Evolutionary conservation across 202 grass and related monocot species (phyloP).

Genomic region (Miscanthus sacchariflorus): DNA sequence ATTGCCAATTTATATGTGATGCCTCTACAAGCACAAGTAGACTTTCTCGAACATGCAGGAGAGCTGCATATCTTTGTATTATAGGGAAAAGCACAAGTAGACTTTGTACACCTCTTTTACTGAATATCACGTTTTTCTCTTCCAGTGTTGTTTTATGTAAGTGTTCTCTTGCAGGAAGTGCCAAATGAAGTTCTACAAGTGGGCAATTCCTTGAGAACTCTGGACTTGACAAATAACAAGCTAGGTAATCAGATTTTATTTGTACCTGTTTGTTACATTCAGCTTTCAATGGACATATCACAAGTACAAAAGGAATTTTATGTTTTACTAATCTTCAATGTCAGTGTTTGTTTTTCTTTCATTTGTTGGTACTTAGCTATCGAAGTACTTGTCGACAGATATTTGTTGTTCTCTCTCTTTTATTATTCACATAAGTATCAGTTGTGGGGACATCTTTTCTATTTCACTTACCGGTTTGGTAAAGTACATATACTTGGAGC

Average conservation of each 20-base stretch:
- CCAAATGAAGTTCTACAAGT: slow-evolving; percentile 90
- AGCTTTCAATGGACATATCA: neutral
- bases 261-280: slow-evolving; percentile 11
- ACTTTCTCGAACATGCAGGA: no score
- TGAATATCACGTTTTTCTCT: slow-evolving; percentile 22
- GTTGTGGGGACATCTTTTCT: neutral
- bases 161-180: slow-evolving; percentile 65
- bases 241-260: slow-evolving; percentile 64
- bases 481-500: slow-evolving; percentile 5
- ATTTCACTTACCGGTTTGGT: neutral
- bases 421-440: slow-evolving; percentile 2
- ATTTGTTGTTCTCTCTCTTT: neutral
- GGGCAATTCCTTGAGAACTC: slow-evolving; percentile 82
- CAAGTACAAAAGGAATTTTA: neutral
- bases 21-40: neutral
- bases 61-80: no score
- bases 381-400: neutral
- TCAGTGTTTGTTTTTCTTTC: neutral
- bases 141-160: slow-evolving; percentile 24
- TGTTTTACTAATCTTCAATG: slow-evolving; percentile 1
- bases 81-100: neutral
- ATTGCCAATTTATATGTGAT: slow-evolving; percentile 19
- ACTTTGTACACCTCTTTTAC: neutral
- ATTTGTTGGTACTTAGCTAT: slow-evolving; percentile 14
- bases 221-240: slow-evolving; percentile 98